A percentile compares a stretch with the other conserved stretches of the same genome.
Conservation (phyloP, 371 early-diverging fungal species). For the Basidiobolus meristosporus region DNA sequence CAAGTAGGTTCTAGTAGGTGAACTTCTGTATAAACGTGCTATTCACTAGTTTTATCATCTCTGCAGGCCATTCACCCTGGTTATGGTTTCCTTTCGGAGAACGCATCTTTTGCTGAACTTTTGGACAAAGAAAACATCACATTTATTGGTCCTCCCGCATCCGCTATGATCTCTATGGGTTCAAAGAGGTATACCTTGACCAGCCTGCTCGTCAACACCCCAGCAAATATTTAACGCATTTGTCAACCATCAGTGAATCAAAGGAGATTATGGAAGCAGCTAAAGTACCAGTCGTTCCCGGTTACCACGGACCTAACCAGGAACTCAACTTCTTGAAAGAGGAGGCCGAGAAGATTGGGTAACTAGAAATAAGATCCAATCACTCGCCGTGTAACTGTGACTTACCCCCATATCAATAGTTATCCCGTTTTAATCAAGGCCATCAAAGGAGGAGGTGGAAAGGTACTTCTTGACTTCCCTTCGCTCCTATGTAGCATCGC, state of each 20-base stretch:
- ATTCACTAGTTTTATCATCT: no score
- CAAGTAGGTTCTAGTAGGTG: conserved; percentile 22
- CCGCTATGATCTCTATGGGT: conserved; percentile 88
- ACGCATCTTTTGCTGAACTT: conserved; percentile 68
- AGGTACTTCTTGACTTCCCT: conserved; percentile 17
- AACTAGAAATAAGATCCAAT: background rate
- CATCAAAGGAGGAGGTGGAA: conserved; percentile 93
- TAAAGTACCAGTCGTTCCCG: conserved; percentile 82
- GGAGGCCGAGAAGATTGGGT: conserved; percentile 61
- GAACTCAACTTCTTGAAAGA: conserved; percentile 47
- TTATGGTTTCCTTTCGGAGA: conserved; percentile 93
- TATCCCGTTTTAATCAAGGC: conserved; percentile 95
- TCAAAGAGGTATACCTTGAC: conserved; percentile 51
- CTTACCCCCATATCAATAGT: conserved; percentile 2
- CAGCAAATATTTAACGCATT: conserved; percentile 1
- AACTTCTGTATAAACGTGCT: background rate
- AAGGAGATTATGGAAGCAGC: conserved; percentile 83
- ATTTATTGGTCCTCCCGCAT: conserved; percentile 88
- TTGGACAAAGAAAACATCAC: conserved; percentile 30
- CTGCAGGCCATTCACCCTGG: conserved; percentile 81
- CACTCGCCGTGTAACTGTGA: background rate
- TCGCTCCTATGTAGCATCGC: background rate
- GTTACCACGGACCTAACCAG: conserved; percentile 87
- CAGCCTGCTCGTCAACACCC: background rate
- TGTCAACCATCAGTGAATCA: conserved; percentile 33